Conservation (phyloP, 2,329 filamentous ascomycete species). For the Aspergillus uvarum region DNA sequence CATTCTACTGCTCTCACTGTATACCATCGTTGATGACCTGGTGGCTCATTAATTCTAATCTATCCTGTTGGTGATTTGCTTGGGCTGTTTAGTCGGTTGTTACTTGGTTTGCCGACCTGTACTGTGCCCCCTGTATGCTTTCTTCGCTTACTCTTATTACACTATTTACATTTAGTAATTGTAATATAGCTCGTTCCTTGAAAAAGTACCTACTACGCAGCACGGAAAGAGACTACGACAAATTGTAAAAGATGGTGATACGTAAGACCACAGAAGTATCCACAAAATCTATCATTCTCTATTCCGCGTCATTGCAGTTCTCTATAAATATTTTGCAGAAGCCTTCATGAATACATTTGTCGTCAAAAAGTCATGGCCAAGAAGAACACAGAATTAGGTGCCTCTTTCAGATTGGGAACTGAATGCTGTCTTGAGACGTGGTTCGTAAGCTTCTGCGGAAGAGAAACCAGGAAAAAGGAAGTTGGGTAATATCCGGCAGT, state of each 20-base stretch:
- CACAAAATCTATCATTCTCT: slow-evolving; percentile 18
- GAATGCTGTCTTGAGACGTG: neutral
- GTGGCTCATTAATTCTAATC: slow-evolving; percentile 1
- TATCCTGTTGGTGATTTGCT: slow-evolving; percentile 12
- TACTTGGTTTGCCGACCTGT: slow-evolving; percentile 10
- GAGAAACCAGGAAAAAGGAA: neutral
- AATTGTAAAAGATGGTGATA: no score
- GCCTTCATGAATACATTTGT: slow-evolving; percentile 26
- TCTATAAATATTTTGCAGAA: slow-evolving; percentile 27
- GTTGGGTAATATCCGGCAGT: neutral
- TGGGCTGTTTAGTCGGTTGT: slow-evolving; percentile 8
- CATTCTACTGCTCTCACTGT: neutral
- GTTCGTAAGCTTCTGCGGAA: neutral
- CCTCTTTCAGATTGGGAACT: neutral
- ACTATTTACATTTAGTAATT: slow-evolving; percentile 9
- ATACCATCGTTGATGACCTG: neutral
- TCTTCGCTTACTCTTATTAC: neutral
- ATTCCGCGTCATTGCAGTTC: slow-evolving; percentile 17
- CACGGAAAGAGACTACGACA: no score
- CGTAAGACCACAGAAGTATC: neutral
- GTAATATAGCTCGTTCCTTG: slow-evolving; percentile 14
- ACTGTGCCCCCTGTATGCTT: slow-evolving; percentile 12
- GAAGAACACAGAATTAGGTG: neutral
- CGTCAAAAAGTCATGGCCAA: slow-evolving; percentile 22
- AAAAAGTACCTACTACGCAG: neutral